A percentile compares a stretch with the other conserved stretches of the same genome.
Conservation (phyloP, 1,284 basidiomycete species). For the Cryptococcus sp. region DNA sequence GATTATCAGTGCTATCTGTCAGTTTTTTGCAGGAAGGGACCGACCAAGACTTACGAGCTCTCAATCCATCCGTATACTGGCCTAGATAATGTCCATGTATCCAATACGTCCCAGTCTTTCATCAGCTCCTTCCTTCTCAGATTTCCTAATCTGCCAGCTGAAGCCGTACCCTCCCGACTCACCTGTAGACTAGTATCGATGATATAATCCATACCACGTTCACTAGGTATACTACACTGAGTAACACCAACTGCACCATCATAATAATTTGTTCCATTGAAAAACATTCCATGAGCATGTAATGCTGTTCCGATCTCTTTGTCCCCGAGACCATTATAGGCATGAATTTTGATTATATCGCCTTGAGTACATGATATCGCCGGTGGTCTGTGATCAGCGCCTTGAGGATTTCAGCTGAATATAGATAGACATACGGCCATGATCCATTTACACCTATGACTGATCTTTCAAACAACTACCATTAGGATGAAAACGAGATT, state of each 20-base stretch:
- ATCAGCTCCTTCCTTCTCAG: background rate
- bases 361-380: conserved; percentile 66
- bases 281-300: conserved; percentile 89
- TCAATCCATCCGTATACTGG: conserved; percentile 66
- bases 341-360: conserved; percentile 62
- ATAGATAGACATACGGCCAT: conserved; percentile 68
- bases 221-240: conserved; percentile 83
- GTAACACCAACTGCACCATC: conserved; percentile 78
- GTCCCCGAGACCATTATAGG: conserved; percentile 61
- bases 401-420: background rate
- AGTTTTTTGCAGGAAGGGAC: background rate
- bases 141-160: no score
- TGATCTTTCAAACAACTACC: conserved; percentile 54
- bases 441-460: conserved; percentile 83
- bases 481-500: background rate
- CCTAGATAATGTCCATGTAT: conserved; percentile 64
- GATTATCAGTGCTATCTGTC: conserved; percentile 58
- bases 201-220: conserved; percentile 66
- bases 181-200: conserved; percentile 74
- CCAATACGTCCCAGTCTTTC: conserved; percentile 74
- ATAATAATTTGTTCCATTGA: conserved; percentile 75
- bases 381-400: conserved; percentile 58
- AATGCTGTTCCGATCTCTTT: conserved; percentile 53
- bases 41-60: conserved; percentile 30
- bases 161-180: conserved; percentile 1